Evolutionary conservation across 352 stramenopile genomes (phyloP).

Genomic region (Phytophthora boehmeriae): DNA sequence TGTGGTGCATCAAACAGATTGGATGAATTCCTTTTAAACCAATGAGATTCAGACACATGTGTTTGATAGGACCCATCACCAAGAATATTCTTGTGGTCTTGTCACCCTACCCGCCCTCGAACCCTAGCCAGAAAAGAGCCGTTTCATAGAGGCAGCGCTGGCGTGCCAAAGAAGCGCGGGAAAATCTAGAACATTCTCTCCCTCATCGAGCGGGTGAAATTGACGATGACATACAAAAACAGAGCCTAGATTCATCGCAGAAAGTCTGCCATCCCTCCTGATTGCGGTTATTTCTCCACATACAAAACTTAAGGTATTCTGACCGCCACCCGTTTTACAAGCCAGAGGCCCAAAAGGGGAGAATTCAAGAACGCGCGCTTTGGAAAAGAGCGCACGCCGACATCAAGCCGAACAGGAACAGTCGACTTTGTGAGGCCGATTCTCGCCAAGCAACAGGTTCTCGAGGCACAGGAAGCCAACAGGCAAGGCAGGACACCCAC

Average conservation of each 20-base stretch:
- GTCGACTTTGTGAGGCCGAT: constrained; percentile 21
- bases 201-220: constrained; percentile 4
- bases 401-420: constrained; percentile 8
- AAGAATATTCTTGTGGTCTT: background rate
- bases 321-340: constrained; percentile 46
- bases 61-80: background rate
- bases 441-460: constrained; percentile 17
- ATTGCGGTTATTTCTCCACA: constrained; percentile 13
- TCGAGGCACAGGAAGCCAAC: constrained; percentile 7
- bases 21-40: no score
- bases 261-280: constrained; percentile 21
- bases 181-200: constrained; percentile 49
- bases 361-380: constrained; percentile 40
- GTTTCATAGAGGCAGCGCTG: constrained; percentile 18
- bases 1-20: no score
- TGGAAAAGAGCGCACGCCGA: constrained; percentile 27
- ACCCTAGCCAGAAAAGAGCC: background rate
- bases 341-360: constrained; percentile 22
- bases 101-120: background rate
- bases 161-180: constrained; percentile 22
- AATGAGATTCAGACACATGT: no score
- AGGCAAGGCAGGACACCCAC: constrained; percentile 20
- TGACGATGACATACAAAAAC: background rate
- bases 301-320: constrained; percentile 34
- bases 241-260: constrained; percentile 3